Percentiles rank a stretch among this genome's conserved stretches.
phyloP scores from a whole-genome alignment of 2,329 filamentous ascomycete species.

The Bretziella fagacearum region DNA sequence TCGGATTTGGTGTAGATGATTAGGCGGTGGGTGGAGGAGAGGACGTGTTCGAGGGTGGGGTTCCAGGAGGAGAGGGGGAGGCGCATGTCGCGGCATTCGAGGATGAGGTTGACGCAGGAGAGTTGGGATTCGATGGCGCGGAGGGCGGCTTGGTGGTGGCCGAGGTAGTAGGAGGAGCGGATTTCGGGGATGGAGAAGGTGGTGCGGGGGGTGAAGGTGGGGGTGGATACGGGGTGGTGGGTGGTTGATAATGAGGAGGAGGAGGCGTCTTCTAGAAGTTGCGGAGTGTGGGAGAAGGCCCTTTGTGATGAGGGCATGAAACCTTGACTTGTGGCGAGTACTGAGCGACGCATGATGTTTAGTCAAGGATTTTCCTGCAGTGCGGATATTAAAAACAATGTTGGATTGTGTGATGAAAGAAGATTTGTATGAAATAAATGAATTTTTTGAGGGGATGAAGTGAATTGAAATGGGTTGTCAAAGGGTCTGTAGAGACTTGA shows the following conservation, averaged over 20 bases:
- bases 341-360: no score
- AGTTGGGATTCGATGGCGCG: constrained; percentile 68
- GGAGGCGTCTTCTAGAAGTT: neutral
- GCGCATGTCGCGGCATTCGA: constrained; percentile 90
- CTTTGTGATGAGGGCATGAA: no score
- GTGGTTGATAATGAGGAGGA: neutral
- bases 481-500: no score
- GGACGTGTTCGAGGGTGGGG: constrained; percentile 64
- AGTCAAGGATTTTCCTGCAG: no score
- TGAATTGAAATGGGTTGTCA: no score
- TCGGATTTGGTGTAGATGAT: constrained; percentile 88
- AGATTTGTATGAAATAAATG: no score
- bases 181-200: constrained; percentile 58
- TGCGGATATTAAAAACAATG: no score
- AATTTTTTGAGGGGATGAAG: no score
- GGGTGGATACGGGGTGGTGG: constrained; percentile 15
- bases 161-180: constrained; percentile 81
- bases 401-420: no score
- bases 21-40: constrained; percentile 52
- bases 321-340: no score
- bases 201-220: constrained; percentile 53
- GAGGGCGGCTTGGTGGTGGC: constrained; percentile 74
- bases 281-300: neutral
- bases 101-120: constrained; percentile 64
- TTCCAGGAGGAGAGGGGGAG: constrained; percentile 82